Conservation (phyloP, 768 basidiomycete species). For the Udeniomyces megalosporus region DNA sequence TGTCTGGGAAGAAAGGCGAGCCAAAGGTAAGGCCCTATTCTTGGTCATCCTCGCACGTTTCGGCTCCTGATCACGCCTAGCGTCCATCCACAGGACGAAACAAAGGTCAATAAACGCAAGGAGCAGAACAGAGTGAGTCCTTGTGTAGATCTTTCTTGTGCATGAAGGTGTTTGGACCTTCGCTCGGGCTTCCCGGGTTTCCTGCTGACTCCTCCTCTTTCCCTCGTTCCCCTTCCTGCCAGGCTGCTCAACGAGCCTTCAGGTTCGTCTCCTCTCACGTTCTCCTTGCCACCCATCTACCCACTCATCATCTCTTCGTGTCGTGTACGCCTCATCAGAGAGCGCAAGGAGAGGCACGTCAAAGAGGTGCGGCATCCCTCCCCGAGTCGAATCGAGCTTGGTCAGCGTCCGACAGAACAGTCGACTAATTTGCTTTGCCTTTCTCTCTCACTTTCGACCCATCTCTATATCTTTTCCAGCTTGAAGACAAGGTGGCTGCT, state of each 20-base stretch:
- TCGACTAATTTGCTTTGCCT: constrained; percentile 7
- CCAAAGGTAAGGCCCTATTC: not conserved
- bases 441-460: not conserved
- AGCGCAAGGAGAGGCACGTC: constrained; percentile 94
- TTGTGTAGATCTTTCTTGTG: too few species aligned
- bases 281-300: not conserved
- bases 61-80: not conserved
- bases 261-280: constrained; percentile 17
- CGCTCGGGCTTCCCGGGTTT: too few species aligned
- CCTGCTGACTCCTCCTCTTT: too few species aligned
- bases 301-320: not conserved
- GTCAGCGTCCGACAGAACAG: not conserved
- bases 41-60: not conserved
- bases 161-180: too few species aligned
- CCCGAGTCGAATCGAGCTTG: not conserved
- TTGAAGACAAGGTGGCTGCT: constrained; percentile 78
- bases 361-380: constrained; percentile 58
- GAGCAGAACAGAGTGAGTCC: constrained; percentile 65
- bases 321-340: constrained; percentile 25
- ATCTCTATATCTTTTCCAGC: constrained; percentile 32
- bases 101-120: constrained; percentile 68
- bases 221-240: too few species aligned
- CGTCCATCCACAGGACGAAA: constrained; percentile 42
- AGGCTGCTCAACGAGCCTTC: constrained; percentile 82
- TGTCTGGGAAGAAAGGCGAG: not conserved